These are phyloP conservation scores for Phoma sp. DNA, from an alignment of 2,329 filamentous ascomycete genomes.

Conservation along the genomic window DNA sequence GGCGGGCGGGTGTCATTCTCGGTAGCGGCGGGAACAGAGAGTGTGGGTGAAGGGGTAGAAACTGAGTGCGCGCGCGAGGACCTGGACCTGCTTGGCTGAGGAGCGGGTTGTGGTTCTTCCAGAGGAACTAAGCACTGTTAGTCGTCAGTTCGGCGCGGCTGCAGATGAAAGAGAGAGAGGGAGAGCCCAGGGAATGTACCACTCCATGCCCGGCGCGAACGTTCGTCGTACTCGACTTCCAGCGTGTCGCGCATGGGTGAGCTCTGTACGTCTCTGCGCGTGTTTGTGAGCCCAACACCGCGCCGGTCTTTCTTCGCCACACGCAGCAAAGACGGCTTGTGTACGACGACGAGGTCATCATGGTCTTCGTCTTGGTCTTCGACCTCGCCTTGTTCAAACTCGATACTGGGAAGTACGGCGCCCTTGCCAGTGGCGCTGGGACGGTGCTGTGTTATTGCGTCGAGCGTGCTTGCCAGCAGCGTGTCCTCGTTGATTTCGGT, in stretches of 20 bases:
- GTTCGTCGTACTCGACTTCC: slow-evolving; percentile 53
- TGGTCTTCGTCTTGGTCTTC: slow-evolving; percentile 31
- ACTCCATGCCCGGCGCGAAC: slow-evolving; percentile 45
- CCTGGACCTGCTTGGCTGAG: neutral
- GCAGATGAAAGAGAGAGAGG: neutral
- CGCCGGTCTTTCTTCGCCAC: slow-evolving; percentile 19
- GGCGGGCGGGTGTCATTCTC: slow-evolving; percentile 62
- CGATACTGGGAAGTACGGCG: slow-evolving; percentile 26
- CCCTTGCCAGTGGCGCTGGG: slow-evolving; percentile 11
- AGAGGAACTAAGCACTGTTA: slow-evolving; percentile 49
- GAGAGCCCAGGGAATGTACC: slow-evolving; percentile 28
- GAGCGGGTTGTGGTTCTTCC: slow-evolving; percentile 23
- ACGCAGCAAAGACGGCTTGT: slow-evolving; percentile 27
- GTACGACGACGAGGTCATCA: slow-evolving; percentile 56
- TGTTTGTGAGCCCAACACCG: neutral
- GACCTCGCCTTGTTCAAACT: slow-evolving; percentile 29
- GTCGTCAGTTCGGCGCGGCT: slow-evolving; percentile 42
- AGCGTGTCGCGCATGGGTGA: slow-evolving; percentile 38
- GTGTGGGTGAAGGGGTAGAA: neutral
- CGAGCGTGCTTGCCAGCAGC: slow-evolving; percentile 22
- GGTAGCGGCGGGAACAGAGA: slow-evolving; percentile 4
- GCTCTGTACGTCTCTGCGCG: slow-evolving; percentile 19
- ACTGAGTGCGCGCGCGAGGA: slow-evolving; percentile 1
- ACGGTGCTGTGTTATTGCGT: slow-evolving; percentile 8
- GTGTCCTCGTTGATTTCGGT: slow-evolving; percentile 10